Evolutionary conservation across 2,329 filamentous ascomycete species (phyloP).

Genomic region (Elsinoe necatrix): DNA sequence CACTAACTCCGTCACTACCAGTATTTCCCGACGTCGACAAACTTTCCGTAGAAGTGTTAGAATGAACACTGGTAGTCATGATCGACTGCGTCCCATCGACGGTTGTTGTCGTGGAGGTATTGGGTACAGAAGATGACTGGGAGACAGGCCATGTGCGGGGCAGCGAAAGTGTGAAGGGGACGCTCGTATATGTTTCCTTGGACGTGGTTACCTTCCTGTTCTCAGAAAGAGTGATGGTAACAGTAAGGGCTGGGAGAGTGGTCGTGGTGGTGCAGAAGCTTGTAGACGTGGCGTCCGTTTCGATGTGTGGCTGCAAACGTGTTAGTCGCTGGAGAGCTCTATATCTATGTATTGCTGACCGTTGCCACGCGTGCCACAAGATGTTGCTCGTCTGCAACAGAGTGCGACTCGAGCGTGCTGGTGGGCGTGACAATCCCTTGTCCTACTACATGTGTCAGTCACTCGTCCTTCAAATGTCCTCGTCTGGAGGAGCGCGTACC

Average conservation of each 20-base stretch:
- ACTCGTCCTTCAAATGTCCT: background rate
- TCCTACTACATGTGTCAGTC: background rate
- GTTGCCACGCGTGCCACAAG: background rate
- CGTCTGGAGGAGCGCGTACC: background rate
- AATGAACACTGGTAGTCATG: too few species aligned
- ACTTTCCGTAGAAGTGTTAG: too few species aligned
- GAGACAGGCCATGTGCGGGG: background rate
- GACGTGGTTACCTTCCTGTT: background rate
- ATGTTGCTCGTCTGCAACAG: background rate
- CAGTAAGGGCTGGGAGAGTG: background rate
- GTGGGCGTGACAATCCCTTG: background rate
- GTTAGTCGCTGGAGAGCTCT: background rate
- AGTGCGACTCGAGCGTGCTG: background rate
- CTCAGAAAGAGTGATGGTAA: background rate
- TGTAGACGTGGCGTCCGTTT: background rate
- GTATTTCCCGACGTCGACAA: too few species aligned
- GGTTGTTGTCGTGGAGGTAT: too few species aligned
- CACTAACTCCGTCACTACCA: too few species aligned
- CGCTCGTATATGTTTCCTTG: background rate
- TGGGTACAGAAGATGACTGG: background rate
- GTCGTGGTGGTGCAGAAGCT: background rate
- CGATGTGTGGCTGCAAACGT: background rate
- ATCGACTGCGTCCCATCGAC: too few species aligned
- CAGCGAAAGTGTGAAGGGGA: background rate
- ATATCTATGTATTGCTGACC: background rate